Conservation (phyloP, 495 filamentous ascomycete genomes). For the Tuber umbilicatum region DNA sequence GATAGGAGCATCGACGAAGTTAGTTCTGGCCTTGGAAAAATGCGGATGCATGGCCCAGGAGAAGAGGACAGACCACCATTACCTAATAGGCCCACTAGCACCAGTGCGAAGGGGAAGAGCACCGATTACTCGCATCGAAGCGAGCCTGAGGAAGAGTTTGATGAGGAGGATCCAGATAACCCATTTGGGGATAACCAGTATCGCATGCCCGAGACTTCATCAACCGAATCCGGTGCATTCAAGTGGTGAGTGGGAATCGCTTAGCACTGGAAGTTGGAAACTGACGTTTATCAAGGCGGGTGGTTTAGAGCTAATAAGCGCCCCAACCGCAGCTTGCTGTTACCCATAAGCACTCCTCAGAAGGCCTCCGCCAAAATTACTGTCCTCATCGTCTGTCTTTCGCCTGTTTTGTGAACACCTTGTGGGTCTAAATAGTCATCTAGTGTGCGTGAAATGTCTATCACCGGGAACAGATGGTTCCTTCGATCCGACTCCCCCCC, state of each 20-base stretch:
- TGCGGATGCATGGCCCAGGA: slow-evolving; percentile 40
- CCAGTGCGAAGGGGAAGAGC: slow-evolving; percentile 43
- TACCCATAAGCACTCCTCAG: neutral
- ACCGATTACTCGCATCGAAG: slow-evolving; percentile 47
- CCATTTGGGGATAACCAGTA: slow-evolving; percentile 51
- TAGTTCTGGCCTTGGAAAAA: slow-evolving; percentile 44
- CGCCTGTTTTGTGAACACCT: neutral
- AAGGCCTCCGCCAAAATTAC: neutral
- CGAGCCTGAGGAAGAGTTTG: slow-evolving; percentile 44
- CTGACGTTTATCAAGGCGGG: slow-evolving; percentile 23
- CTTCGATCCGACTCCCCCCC: neutral
- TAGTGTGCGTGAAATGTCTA: neutral
- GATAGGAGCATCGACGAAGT: slow-evolving; percentile 52
- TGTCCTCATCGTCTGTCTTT: neutral
- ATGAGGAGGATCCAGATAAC: slow-evolving; percentile 61
- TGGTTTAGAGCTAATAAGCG: slow-evolving; percentile 8
- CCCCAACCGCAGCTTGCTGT: neutral
- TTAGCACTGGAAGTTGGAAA: neutral
- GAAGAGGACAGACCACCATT: slow-evolving; percentile 44
- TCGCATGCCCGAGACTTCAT: slow-evolving; percentile 24
- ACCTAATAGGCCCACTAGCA: slow-evolving; percentile 45
- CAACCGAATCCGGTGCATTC: slow-evolving; percentile 15
- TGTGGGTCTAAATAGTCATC: neutral
- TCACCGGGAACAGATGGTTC: neutral
- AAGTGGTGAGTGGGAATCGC: slow-evolving; percentile 11